Evolutionary conservation across 1,284 basidiomycete genomes (phyloP).

Genomic region (Ustilago loliicola): DNA sequence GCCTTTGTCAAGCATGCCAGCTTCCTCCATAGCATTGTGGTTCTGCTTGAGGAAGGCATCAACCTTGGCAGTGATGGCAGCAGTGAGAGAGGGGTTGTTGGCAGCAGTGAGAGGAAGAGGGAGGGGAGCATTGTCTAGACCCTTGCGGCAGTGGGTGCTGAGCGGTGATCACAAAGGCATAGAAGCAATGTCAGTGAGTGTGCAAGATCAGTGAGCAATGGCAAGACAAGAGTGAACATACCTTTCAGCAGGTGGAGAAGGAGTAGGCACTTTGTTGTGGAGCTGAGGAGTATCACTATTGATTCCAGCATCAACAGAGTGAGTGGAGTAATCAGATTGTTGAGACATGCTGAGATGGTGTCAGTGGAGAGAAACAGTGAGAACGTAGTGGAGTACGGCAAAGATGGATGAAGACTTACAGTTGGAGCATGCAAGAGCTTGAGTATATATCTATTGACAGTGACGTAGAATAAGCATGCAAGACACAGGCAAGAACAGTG

Average conservation of each 20-base stretch:
- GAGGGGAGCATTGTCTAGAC: background rate
- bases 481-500: too few species aligned
- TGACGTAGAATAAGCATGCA: too few species aligned
- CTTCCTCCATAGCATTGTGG: background rate
- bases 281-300: too few species aligned
- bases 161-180: background rate
- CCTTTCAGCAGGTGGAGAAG: background rate
- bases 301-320: background rate
- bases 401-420: background rate
- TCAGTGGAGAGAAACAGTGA: background rate
- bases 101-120: conserved; percentile 5
- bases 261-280: background rate
- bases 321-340: background rate
- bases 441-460: too few species aligned
- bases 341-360: background rate
- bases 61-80: background rate
- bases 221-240: background rate
- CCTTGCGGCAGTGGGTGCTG: background rate
- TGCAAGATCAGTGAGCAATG: background rate
- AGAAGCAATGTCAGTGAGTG: background rate
- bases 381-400: background rate
- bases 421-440: too few species aligned
- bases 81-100: background rate
- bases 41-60: conserved; percentile 3
- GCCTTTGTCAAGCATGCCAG: too few species aligned